Evolutionary conservation across 441 rosid species (phyloP).

Genomic region (Cnidoscolus chayamansa): DNA sequence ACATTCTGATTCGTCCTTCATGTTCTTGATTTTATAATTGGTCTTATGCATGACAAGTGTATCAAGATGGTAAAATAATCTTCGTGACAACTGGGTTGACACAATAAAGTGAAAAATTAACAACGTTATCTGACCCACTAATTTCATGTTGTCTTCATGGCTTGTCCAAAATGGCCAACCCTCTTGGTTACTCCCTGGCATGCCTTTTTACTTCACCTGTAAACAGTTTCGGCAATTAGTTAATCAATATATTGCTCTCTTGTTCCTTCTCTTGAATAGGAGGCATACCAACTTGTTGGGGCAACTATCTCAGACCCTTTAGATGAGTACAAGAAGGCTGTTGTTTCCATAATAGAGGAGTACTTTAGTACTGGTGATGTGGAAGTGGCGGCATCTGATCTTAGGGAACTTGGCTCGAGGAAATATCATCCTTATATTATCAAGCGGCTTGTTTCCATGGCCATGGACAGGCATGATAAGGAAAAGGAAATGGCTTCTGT

Average conservation of each 20-base stretch:
- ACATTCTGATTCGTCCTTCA: slow-evolving; percentile 9
- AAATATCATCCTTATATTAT: slow-evolving; percentile 89
- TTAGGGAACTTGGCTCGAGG: slow-evolving; percentile 87
- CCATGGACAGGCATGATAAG: slow-evolving; percentile 98
- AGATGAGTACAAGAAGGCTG: slow-evolving; percentile 93
- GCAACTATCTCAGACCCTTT: slow-evolving; percentile 85
- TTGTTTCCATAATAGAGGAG: slow-evolving; percentile 77
- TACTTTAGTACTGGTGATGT: slow-evolving; percentile 92
- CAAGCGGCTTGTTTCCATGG: slow-evolving; percentile 89
- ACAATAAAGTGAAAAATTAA: too few relatives aligned
- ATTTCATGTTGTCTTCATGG: too few relatives aligned
- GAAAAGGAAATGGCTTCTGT: slow-evolving; percentile 99
- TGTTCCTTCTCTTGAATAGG: slow-evolving; percentile 39
- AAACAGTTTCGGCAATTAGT: not conserved
- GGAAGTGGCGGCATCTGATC: slow-evolving; percentile 83
- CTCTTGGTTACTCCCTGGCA: not conserved
- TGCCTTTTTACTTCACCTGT: not conserved
- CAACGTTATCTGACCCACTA: too few relatives aligned
- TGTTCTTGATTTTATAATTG: not conserved
- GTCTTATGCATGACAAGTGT: too few relatives aligned
- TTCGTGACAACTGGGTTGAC: too few relatives aligned
- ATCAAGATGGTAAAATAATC: too few relatives aligned
- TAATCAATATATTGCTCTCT: not conserved
- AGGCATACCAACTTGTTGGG: slow-evolving; percentile 82
- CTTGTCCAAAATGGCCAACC: too few relatives aligned